Evolutionary conservation across 495 filamentous ascomycete species (phyloP).

Genomic region (Tuber aestivum): DNA sequence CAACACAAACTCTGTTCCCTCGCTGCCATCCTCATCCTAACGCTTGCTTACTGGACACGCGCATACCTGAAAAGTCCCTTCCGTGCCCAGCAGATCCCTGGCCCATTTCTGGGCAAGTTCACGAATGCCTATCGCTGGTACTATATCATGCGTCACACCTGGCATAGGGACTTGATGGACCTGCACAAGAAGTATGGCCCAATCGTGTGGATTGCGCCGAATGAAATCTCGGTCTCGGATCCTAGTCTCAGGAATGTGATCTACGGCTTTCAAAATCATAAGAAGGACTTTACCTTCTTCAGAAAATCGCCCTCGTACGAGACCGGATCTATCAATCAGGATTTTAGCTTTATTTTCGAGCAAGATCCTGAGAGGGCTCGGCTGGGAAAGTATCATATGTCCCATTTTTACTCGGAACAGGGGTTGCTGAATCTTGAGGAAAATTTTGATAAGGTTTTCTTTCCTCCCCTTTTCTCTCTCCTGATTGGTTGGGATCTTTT

Average conservation of each 20-base stretch:
- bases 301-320: constrained; percentile 53
- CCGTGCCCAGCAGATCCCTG: constrained; percentile 46
- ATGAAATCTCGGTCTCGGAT: constrained; percentile 60
- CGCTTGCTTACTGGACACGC: constrained; percentile 16
- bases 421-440: constrained; percentile 65
- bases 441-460: constrained; percentile 57
- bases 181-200: constrained; percentile 67
- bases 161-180: constrained; percentile 59
- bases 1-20: constrained; percentile 16
- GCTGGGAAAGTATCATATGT: constrained; percentile 48
- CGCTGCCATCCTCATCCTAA: background rate
- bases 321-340: constrained; percentile 46
- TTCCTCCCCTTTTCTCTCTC: background rate
- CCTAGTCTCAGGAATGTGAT: constrained; percentile 65
- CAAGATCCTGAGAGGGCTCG: constrained; percentile 35
- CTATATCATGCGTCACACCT: constrained; percentile 56
- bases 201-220: constrained; percentile 64
- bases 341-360: constrained; percentile 63
- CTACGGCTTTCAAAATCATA: constrained; percentile 72
- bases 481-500: constrained; percentile 52
- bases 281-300: constrained; percentile 47
- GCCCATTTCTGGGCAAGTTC: constrained; percentile 60
- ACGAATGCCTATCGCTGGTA: constrained; percentile 66
- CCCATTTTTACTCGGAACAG: constrained; percentile 66
- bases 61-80: constrained; percentile 30